These are phyloP conservation scores for Lolium multiflorum DNA, from an alignment of 176 grass and related monocot species.

Conservation along the genomic window DNA sequence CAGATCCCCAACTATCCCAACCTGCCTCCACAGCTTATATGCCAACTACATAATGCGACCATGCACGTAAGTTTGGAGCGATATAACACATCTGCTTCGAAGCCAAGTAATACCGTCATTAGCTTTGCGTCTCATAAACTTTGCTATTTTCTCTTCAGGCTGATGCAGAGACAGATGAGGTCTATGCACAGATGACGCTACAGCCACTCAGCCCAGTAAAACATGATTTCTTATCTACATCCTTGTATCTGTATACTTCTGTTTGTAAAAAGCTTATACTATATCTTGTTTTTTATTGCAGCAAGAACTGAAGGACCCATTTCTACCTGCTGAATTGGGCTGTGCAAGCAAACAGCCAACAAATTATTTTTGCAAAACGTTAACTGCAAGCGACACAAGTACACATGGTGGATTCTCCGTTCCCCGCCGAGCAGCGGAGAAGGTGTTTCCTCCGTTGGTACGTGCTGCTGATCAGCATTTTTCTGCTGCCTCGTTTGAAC, in stretches of 20 bases:
- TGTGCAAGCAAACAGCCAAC: conserved; percentile 82
- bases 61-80: conserved; percentile 85
- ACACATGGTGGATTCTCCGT: conserved; percentile 99
- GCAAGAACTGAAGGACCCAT: conserved; percentile 95
- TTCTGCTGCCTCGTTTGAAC: background rate
- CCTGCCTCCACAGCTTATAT: conserved; percentile 87
- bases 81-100: conserved; percentile 1
- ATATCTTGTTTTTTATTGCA: conserved; percentile 40
- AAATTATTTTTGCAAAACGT: conserved; percentile 99
- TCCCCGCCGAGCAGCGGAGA: conserved; percentile 94
- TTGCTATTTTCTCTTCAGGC: conserved; percentile 59
- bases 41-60: conserved; percentile 95
- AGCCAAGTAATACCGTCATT: conserved; percentile 4
- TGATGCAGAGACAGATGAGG: conserved; percentile 95
- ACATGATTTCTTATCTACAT: conserved; percentile 28
- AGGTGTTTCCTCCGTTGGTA: conserved; percentile 98
- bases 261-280: conserved; percentile 15
- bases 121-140: conserved; percentile 30
- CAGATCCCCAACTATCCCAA: conserved; percentile 94
- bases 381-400: conserved; percentile 99
- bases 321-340: conserved; percentile 79
- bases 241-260: conserved; percentile 5
- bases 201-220: conserved; percentile 89
- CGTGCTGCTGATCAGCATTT: conserved; percentile 17
- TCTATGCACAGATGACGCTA: conserved; percentile 93